phyloP scores from a whole-genome alignment of 768 basidiomycete genomes.

The Podaxis pistillaris region DNA sequence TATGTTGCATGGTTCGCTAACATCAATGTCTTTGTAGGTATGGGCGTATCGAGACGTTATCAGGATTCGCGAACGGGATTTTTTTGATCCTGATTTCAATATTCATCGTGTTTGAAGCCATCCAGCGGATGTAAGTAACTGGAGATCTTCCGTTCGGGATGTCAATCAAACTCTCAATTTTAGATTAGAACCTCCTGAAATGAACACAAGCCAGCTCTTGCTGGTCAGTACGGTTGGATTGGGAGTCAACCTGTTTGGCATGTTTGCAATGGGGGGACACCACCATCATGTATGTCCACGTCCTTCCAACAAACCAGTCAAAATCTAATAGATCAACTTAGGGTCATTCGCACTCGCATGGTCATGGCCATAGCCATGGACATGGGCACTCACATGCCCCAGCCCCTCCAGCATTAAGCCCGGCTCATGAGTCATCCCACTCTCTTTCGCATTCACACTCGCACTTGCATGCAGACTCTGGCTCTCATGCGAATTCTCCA shows the following conservation, averaged over 20 bases:
- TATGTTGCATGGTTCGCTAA: slow-evolving; percentile 1
- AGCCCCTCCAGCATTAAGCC: slow-evolving; percentile 13
- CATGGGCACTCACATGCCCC: slow-evolving; percentile 28
- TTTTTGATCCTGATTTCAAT: slow-evolving; percentile 92
- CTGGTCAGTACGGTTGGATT: slow-evolving; percentile 88
- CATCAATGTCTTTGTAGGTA: slow-evolving; percentile 53
- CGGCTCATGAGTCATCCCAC: slow-evolving; percentile 25
- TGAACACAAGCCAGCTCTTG: slow-evolving; percentile 92
- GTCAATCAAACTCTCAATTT: not conserved
- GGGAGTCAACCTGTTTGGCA: slow-evolving; percentile 94
- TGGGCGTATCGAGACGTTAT: slow-evolving; percentile 93
- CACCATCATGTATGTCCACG: slow-evolving; percentile 68
- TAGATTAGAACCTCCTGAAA: slow-evolving; percentile 93
- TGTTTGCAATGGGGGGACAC: slow-evolving; percentile 98
- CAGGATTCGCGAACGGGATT: slow-evolving; percentile 97
- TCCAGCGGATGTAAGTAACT: slow-evolving; percentile 78
- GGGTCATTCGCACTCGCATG: slow-evolving; percentile 54
- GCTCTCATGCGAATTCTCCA: slow-evolving; percentile 19
- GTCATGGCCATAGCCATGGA: slow-evolving; percentile 29
- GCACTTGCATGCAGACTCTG: slow-evolving; percentile 18
- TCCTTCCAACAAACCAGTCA: not conserved
- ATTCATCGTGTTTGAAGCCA: slow-evolving; percentile 97
- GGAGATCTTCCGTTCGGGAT: not conserved
- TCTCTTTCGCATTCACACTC: slow-evolving; percentile 25
- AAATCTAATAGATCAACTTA: slow-evolving; percentile 16